Base-by-base conservation (phyloP, 768 basidiomycete species). In the Lepiota venenata region DNA sequence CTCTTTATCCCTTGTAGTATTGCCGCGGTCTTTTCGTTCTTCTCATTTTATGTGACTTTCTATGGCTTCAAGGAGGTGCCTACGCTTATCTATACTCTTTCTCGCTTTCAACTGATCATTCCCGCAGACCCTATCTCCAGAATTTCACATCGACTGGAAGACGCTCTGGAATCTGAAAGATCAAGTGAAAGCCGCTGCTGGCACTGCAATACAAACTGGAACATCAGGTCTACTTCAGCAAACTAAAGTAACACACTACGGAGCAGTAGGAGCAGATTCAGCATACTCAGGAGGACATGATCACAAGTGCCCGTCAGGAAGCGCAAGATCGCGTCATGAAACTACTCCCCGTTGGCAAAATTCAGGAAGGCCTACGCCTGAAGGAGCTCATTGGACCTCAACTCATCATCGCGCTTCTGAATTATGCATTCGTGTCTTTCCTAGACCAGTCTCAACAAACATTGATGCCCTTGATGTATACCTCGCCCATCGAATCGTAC, bases 401-500 rank as follows among this genome's bases (percentile, higher is more conserved):
- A 37, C 52, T 72, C 18, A 44, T 65, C 2, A 63, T 64, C 12
- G 58, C 68, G 47, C 58, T 67, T 6, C 8, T 60, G 12, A 63
- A 63, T 55, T 67, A 66, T 45, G 56, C 57, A 14, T 63, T 68
- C 57, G 63, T 71, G 16, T 59, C 66, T 15, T 71, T 71, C 52
- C 48, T 63, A 3, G 66, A 71, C 47, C 66, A 66, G 65, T 50
- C 62, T 16, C 61, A 64, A 44, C 60, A 63, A 37, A 64, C 61
- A 20, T 60, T 72, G 15, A 45, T 65, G 18, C 68, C 69, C 2
- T 62, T 72, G 37, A 58, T 72, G 50, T 70, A 66, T 52, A 78
- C 81, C 22, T 82, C 82, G 0, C 79, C 86, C 1, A 64, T 79
- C 45, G 63, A 65, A 7, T 63, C 75, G 2, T 84, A 83, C 14